Evolutionary conservation across 805 yeast species (phyloP), one percentile per base, ranked within the genome.

Genomic region (Saturnispora saitoi): DNA sequence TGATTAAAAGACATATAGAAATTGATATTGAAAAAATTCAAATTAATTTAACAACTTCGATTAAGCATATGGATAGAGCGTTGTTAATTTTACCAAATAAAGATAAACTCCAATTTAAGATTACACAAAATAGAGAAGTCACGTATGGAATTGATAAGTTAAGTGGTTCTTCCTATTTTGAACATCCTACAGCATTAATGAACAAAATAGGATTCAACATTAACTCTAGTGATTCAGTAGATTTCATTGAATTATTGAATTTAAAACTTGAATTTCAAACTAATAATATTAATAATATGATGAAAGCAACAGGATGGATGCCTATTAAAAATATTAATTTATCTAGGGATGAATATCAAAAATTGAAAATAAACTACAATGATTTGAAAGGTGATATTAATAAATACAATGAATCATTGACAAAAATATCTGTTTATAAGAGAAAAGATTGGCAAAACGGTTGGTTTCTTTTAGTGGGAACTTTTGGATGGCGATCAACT

Each of bases 281-380:
- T 8, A 42, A 37, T 29, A 40, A 47, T 19, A 7, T 47, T 5
- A 36, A 12, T 12, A 39, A 40, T 14, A 71, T 81, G 51, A 72
- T 86, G 48, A 68, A 71, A 32, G 82, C 86, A 0, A 75, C 81
- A 0, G 86, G 82, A 28, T 86, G 93, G 93, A 71, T 77, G 5
- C 67, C 70, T n/a, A 77, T 77, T 54, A 77, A 75, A 37, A 71
- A 77, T 37, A 70, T 84, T 42, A 70, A 65, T 30, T 57, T 85
- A 28, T 66, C 71, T 2, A 69, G 71, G 3, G 69, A 68, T 6
- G 89, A 81, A 58, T 59, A 72, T 19, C 5, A 48, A 9, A 71
- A 72, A 48, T 56, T 78, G 32, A 63, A 67, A 49, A 65, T 69
- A 29, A 62, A 64, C 51, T 54, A 65, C 30, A 56, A 55, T 5